These are phyloP conservation scores for Penicillium fimorum DNA, from an alignment of 495 filamentous ascomycete species.

Conservation along the genomic window DNA sequence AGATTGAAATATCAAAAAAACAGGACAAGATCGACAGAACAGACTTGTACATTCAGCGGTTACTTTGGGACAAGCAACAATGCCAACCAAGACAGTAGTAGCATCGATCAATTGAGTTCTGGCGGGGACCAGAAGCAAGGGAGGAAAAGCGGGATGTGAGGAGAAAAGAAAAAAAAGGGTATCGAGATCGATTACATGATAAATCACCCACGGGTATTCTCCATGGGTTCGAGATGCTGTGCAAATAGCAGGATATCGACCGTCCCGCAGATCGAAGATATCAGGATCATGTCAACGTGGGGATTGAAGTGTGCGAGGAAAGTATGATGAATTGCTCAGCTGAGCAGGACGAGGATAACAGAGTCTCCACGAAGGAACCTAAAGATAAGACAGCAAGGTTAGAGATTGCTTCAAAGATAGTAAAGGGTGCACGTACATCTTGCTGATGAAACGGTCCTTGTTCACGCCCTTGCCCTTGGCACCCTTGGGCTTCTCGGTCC, in stretches of 20 bases:
- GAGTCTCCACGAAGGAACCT: conserved; percentile 95
- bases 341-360: conserved; percentile 88
- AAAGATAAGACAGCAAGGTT: conserved; percentile 1
- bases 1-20: neutral
- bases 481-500: conserved; percentile 91
- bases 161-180: conserved; percentile 19
- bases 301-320: conserved; percentile 14
- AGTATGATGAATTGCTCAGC: conserved; percentile 47
- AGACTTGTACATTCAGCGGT: conserved; percentile 16
- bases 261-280: conserved; percentile 14
- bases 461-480: conserved; percentile 90
- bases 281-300: conserved; percentile 20
- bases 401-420: conserved; percentile 9
- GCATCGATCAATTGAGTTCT: conserved; percentile 5
- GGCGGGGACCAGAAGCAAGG: conserved; percentile 27
- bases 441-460: conserved; percentile 98
- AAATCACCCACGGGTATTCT: conserved; percentile 7
- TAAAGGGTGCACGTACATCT: conserved; percentile 67
- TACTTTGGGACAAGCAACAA: conserved; percentile 12
- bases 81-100: neutral
- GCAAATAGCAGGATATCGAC: conserved; percentile 16
- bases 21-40: neutral
- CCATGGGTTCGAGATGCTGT: conserved; percentile 13
- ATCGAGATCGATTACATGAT: conserved; percentile 32
- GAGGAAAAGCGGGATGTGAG: conserved; percentile 11